phyloP scores from a whole-genome alignment of 202 grass and related monocot genomes.

The Cymbopogon flexuosus region DNA sequence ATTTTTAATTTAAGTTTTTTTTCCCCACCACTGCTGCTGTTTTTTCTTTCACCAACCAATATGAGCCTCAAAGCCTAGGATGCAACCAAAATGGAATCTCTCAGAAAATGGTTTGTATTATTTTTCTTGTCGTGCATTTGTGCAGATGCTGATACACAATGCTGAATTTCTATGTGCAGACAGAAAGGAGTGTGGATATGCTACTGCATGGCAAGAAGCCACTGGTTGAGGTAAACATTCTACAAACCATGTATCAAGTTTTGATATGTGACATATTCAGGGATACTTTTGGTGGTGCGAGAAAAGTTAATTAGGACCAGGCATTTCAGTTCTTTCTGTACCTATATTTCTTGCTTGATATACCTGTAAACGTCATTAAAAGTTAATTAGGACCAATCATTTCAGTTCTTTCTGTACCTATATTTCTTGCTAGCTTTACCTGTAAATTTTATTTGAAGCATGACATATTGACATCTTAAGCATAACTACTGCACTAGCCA shows the following conservation, averaged over 20 bases:
- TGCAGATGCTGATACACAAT: neutral
- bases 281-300: neutral
- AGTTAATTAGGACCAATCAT: neutral
- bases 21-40: neutral
- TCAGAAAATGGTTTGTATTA: neutral
- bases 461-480: neutral
- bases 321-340: neutral
- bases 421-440: neutral
- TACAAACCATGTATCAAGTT: neutral
- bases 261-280: constrained; percentile 1
- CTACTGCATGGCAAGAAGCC: constrained; percentile 89
- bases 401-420: neutral
- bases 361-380: neutral
- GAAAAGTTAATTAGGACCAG: neutral
- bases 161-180: constrained; percentile 50
- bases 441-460: constrained; percentile 10
- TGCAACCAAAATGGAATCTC: constrained; percentile 12
- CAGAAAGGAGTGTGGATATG: constrained; percentile 91
- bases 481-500: neutral
- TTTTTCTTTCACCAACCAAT: constrained; percentile 8
- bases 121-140: constrained; percentile 9
- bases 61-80: neutral
- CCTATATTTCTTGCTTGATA: neutral
- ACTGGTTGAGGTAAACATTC: constrained; percentile 65
- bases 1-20: neutral